phyloP scores from a whole-genome alignment of 106 monocot genomes.

The Cymbidium sinense region DNA sequence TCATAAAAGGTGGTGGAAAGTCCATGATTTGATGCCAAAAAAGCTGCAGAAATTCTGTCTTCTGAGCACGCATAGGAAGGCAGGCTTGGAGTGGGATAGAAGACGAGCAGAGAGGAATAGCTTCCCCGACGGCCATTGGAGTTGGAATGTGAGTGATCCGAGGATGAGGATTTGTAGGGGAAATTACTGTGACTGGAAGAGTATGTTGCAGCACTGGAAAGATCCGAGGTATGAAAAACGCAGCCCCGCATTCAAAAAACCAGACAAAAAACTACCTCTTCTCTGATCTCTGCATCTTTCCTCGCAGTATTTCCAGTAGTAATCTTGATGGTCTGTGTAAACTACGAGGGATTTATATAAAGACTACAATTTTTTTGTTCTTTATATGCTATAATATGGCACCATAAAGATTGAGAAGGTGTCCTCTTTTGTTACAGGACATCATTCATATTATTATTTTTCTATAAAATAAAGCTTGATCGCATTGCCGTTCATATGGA shows the following conservation, averaged over 20 bases:
- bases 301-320: too few species aligned
- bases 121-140: slow-evolving; percentile 63
- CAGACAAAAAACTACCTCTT: not conserved
- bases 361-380: too few species aligned
- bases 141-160: slow-evolving; percentile 35
- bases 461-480: too few species aligned
- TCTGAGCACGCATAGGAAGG: slow-evolving; percentile 55
- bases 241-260: not conserved
- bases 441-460: too few species aligned
- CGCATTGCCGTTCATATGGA: too few species aligned
- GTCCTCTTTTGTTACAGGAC: too few species aligned
- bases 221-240: slow-evolving; percentile 29
- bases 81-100: slow-evolving; percentile 62
- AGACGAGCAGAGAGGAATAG: slow-evolving; percentile 60
- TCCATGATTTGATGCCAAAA: slow-evolving; percentile 63
- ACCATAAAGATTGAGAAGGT: too few species aligned
- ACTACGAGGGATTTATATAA: too few species aligned
- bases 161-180: slow-evolving; percentile 44
- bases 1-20: slow-evolving; percentile 64
- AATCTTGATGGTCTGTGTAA: too few species aligned
- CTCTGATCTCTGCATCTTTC: not conserved
- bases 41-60: slow-evolving; percentile 47
- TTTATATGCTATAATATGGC: too few species aligned
- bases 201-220: slow-evolving; percentile 73
- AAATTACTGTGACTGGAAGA: slow-evolving; percentile 59